Percentiles rank a stretch among this genome's conserved stretches.
phyloP scores from a whole-genome alignment of 805 yeast species.

The Suhomyces vadensis region DNA sequence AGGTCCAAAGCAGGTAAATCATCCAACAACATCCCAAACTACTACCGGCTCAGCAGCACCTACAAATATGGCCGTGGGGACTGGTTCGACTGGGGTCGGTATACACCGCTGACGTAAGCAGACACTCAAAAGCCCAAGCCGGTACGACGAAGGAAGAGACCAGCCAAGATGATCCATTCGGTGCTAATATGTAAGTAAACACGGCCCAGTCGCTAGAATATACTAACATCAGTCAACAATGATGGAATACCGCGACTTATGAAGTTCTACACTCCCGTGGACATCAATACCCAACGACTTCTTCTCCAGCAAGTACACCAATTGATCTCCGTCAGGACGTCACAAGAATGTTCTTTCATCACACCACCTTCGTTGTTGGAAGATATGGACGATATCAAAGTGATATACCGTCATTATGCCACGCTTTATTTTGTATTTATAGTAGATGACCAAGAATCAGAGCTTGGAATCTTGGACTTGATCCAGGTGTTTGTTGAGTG shows the following conservation, averaged over 20 bases:
- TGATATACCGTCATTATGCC: constrained; percentile 92
- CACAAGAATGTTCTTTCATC: constrained; percentile 81
- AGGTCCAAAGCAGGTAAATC: no score
- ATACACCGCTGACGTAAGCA: constrained; percentile 3
- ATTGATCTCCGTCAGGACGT: constrained; percentile 67
- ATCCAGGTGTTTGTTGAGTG: constrained; percentile 97
- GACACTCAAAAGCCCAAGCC: background rate
- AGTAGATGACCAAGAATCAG: constrained; percentile 94
- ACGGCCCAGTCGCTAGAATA: background rate
- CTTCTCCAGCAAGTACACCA: constrained; percentile 81
- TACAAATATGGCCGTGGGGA: no score
- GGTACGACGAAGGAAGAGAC: background rate
- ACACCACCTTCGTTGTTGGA: constrained; percentile 83
- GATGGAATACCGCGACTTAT: constrained; percentile 86
- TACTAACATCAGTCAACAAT: constrained; percentile 62
- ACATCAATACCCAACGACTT: constrained; percentile 75
- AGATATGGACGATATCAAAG: constrained; percentile 73
- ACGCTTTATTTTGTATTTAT: constrained; percentile 94
- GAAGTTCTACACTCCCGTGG: constrained; percentile 91
- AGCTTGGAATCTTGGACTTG: constrained; percentile 87
- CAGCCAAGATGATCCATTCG: constrained; percentile 70
- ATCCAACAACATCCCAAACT: no score
- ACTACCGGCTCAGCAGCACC: no score
- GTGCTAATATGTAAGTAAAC: constrained; percentile 71
- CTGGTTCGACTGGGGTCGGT: no score